Evolutionary conservation across 2,329 filamentous ascomycete species (phyloP), one percentile per base, ranked within the genome.

Genomic region (Hirsutella minnesotensis): DNA sequence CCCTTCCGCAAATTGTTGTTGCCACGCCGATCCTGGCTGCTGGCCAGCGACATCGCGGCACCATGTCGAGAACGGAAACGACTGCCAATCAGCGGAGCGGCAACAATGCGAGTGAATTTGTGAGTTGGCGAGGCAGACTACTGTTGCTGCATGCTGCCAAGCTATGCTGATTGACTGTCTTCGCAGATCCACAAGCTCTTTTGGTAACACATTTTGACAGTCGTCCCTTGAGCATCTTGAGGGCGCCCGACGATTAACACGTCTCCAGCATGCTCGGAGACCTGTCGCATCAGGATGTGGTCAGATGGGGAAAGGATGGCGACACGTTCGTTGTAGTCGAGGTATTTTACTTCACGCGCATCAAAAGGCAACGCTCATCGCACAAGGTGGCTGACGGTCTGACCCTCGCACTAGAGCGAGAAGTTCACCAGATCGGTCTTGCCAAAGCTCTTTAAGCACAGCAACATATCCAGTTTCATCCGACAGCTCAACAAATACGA

Each of bases 361-460:
- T 27, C 20, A n/a, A n/a, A n/a, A n/a, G n/a, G n/a, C 3, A 30
- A 3, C 27, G 2, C 15, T 30, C 21, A n/a, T 16, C 16, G 39
- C 20, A 45, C 43, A 46, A 39, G 48, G 48, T 39, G 49, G n/a
- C n/a, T n/a, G n/a, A n/a, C n/a, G n/a, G n/a, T n/a, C 43, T 46
- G 34, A 46, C 43, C n/a, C 40, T 29, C 13, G 13, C 20, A 33
- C 46, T 61, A 95, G 90, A 94, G 94, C 63, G 90, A 96, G 62
- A 95, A 94, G 63, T 98, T 98, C 58, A 96, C 92, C 20, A 95
- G 95, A 62, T 84, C 86, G 33, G 94, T 98, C 54, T 77, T 98
- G 15, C 92, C 92, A 3, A 95, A 96, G 60, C 88, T 96, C 57
- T 98, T 98, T 72, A 98, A 98, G 65, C 92, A 96, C 66, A 94